These are phyloP conservation scores for Exophiala spinifera DNA, from an alignment of 2,329 filamentous ascomycete species.

Conservation along the genomic window DNA sequence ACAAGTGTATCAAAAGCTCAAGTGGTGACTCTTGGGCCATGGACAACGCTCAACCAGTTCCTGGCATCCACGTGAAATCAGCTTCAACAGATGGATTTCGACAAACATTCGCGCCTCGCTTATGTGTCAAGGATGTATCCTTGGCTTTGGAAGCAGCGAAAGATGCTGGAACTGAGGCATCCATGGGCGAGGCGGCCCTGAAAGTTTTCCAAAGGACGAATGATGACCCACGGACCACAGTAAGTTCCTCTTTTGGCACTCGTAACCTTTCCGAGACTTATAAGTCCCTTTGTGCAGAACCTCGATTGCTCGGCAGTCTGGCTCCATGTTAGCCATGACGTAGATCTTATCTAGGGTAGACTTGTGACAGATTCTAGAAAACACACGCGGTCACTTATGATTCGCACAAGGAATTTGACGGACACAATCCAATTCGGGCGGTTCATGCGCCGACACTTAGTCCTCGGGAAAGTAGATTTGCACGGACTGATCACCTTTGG, in stretches of 20 bases:
- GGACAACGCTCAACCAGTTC: slow-evolving; percentile 4
- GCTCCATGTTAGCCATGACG: not conserved
- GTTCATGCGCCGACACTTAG: too few relatives aligned
- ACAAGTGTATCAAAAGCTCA: slow-evolving; percentile 8
- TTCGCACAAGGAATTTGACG: too few relatives aligned
- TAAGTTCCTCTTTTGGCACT: not conserved
- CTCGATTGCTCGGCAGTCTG: not conserved
- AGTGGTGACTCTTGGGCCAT: slow-evolving; percentile 12
- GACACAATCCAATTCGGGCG: too few relatives aligned
- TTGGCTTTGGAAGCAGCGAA: slow-evolving; percentile 8
- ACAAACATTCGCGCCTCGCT: not conserved
- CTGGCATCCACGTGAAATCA: not conserved
- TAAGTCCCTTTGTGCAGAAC: not conserved
- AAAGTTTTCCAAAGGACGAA: not conserved
- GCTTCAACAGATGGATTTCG: slow-evolving; percentile 4
- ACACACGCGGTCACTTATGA: too few relatives aligned
- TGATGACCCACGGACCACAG: slow-evolving; percentile 10
- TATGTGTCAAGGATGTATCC: slow-evolving; percentile 6
- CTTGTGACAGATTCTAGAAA: too few relatives aligned
- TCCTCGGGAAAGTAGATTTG: too few relatives aligned
- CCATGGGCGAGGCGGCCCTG: slow-evolving; percentile 6
- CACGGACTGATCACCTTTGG: too few relatives aligned
- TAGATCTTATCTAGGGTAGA: not conserved
- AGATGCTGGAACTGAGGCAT: not conserved
- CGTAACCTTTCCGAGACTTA: not conserved